phyloP scores from a whole-genome alignment of 148 eudicot species.

The Chenopodium berlandieri region DNA sequence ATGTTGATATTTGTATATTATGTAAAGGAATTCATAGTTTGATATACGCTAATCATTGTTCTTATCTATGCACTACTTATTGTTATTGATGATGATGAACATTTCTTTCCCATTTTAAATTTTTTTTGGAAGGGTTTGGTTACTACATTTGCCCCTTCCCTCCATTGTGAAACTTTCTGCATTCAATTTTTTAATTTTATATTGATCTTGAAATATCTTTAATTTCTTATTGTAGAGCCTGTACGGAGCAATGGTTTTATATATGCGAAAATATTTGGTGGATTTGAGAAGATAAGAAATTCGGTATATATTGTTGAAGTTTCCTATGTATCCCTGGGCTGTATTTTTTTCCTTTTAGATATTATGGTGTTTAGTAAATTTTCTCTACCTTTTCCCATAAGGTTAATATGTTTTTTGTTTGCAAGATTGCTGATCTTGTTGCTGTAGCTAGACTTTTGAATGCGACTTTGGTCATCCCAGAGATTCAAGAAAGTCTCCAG shows the following conservation, averaged over 20 bases:
- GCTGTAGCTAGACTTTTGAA: constrained; percentile 80
- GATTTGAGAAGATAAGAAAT: constrained; percentile 79
- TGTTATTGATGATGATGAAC: background rate
- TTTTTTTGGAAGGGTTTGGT: background rate
- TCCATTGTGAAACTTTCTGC: background rate
- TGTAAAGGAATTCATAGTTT: background rate
- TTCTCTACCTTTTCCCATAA: background rate
- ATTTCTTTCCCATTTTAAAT: background rate
- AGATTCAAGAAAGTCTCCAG: constrained; percentile 76
- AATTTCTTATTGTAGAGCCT: constrained; percentile 54
- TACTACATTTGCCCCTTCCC: background rate
- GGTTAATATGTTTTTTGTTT: constrained; percentile 26
- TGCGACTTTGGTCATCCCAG: constrained; percentile 96
- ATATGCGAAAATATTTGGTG: constrained; percentile 90
- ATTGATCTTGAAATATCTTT: constrained; percentile 13
- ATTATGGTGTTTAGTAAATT: constrained; percentile 2
- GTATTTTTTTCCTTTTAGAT: background rate
- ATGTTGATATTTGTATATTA: background rate
- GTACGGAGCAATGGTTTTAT: constrained; percentile 73
- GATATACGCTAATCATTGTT: background rate
- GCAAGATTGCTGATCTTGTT: constrained; percentile 93
- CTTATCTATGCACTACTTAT: no score
- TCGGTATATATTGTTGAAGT: constrained; percentile 52
- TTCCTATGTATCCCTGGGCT: background rate
- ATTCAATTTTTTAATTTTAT: background rate